A percentile compares a stretch with the other conserved stretches of the same genome.
phyloP scores from a whole-genome alignment of 441 rosid species.

The Bocquillonia castaneifolia region DNA sequence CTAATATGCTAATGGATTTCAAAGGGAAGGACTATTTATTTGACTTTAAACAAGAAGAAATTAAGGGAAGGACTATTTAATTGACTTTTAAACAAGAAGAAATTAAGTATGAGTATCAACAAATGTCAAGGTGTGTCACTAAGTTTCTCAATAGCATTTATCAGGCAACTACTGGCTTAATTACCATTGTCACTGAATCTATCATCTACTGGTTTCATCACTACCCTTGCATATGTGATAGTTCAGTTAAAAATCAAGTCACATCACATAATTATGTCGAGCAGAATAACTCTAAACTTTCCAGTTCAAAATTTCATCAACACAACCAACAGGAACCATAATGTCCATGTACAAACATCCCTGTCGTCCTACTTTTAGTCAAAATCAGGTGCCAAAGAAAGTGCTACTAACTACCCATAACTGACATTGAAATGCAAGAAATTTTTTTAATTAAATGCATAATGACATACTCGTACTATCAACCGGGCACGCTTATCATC shows the following conservation, averaged over 20 bases:
- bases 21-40: too few species aligned
- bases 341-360: background rate
- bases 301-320: background rate
- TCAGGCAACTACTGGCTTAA: background rate
- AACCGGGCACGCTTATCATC: background rate
- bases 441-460: background rate
- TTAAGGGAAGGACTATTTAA: too few species aligned
- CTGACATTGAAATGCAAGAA: background rate
- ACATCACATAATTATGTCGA: background rate
- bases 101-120: too few species aligned
- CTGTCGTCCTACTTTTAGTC: background rate
- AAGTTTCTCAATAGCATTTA: too few species aligned
- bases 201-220: background rate
- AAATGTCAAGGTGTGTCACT: too few species aligned
- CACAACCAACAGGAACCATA: background rate
- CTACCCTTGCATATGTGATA: background rate
- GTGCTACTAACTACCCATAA: background rate
- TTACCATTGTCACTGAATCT: background rate
- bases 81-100: too few species aligned
- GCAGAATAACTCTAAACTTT: background rate
- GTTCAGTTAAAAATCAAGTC: background rate
- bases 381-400: background rate
- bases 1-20: too few species aligned
- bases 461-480: background rate
- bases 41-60: too few species aligned